Evolutionary conservation across 2,329 filamentous ascomycete species (phyloP).

Genomic region (Hypoxylon sp.): DNA sequence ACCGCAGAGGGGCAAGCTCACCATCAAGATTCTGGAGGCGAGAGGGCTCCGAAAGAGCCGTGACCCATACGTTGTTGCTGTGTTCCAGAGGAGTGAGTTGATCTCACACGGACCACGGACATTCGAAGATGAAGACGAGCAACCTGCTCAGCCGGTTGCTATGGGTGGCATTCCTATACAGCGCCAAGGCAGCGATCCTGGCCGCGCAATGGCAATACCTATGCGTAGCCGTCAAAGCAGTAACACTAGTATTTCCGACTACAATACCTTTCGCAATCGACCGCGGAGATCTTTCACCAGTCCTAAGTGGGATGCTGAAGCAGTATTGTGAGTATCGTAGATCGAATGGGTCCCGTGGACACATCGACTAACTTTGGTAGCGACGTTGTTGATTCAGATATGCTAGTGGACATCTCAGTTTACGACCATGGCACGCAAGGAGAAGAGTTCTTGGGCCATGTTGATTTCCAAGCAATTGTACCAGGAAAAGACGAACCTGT

Average conservation of each 20-base stretch:
- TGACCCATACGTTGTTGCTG: conserved; percentile 95
- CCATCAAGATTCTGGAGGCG: conserved; percentile 89
- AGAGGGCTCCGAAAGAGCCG: conserved; percentile 84
- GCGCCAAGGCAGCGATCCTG: conserved; percentile 83
- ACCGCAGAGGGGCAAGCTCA: conserved; percentile 86
- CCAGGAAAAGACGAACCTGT: conserved; percentile 77
- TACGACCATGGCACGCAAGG: conserved; percentile 86
- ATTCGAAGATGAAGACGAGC: conserved; percentile 73
- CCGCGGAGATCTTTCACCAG: conserved; percentile 76
- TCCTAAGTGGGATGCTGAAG: conserved; percentile 96
- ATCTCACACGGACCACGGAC: conserved; percentile 88
- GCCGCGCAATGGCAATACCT: conserved; percentile 91
- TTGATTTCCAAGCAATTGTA: conserved; percentile 81
- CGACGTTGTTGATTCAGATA: conserved; percentile 93
- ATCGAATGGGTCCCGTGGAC: conserved; percentile 22
- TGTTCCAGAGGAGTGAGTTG: conserved; percentile 96
- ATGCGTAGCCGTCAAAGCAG: conserved; percentile 98
- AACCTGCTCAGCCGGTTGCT: conserved; percentile 61
- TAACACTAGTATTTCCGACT: conserved; percentile 86
- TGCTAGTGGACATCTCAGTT: conserved; percentile 91
- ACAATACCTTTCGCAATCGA: conserved; percentile 71
- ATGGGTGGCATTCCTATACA: conserved; percentile 73
- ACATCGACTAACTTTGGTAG: conserved; percentile 62
- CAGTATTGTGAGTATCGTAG: conserved; percentile 82
- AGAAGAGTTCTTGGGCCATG: conserved; percentile 92